Evolutionary conservation across 345 rosid species (phyloP), one percentile per base, ranked within the genome.

Genomic region (Acer yangbiense): DNA sequence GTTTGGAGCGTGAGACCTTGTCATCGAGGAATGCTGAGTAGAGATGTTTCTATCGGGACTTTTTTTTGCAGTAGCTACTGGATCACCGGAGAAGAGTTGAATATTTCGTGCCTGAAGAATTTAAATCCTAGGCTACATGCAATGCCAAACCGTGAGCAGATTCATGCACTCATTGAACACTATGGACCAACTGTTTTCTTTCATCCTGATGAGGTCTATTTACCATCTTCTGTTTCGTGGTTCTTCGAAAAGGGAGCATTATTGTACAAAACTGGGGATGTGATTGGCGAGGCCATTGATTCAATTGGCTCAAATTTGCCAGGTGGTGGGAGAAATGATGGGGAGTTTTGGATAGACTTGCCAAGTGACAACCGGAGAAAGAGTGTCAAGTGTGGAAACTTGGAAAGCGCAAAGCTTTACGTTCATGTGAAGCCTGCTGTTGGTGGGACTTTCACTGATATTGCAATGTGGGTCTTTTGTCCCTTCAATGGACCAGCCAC

Each of bases 401-500:
- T 92, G 75, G 91, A 81, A 74, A 90, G 92, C 66, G 88, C 97
- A 9, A 87, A 92, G 75, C 93, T 94, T 69, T 94, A 94, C 68
- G 76, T 85, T 65, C 98, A 95, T 75, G 86, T 89, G 79, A 96
- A 92, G 83, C 97, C 97, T 20, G 94, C 94, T 57, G 69, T 82
- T n/a, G 98, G 97, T 66, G 97, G 97, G 29, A 88, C 95, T 48
- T 93, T 87, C 85, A 93, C 94, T 5, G 97, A 95, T 78, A 76
- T 94, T 18, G 97, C 82, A 29, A 86, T 93, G 94, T 93, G 98
- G 99, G 85, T 92, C 55, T 95, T 92, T 65, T 95, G 88, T 76
- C 97, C 98, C 61, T 92, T 93, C 80, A 95, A 95, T 58, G 98
- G 98, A 25, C 99, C 97, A 77, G 97, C 88, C 8, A 91, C 92